Evolutionary conservation across 306 rosid genomes (phyloP).

Genomic region (Phaseolus lunatus): DNA sequence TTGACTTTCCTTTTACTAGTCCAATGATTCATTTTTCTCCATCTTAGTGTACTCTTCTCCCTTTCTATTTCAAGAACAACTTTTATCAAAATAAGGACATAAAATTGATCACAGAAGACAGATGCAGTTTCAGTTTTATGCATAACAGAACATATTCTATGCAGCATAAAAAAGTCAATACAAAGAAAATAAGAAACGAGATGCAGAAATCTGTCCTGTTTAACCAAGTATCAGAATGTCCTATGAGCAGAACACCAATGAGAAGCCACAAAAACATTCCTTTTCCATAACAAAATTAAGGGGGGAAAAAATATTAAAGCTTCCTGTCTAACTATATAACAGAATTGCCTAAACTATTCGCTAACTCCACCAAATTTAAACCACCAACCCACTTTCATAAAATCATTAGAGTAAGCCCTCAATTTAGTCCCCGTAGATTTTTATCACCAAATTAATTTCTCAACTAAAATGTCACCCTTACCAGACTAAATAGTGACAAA

Average conservation of each 20-base stretch:
- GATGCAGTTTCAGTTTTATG: not conserved
- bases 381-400: not conserved
- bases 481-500: not conserved
- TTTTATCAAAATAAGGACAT: not conserved
- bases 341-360: not conserved
- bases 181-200: not conserved
- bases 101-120: not conserved
- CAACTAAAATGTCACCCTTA: not conserved
- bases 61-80: not conserved
- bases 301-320: not conserved
- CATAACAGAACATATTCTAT: not conserved
- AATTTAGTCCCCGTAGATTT: not conserved
- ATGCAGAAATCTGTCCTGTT: no score
- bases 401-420: not conserved
- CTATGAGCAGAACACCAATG: not conserved
- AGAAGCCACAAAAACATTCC: conserved; percentile 4
- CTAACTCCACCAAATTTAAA: not conserved
- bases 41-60: not conserved
- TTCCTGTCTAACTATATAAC: not conserved
- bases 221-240: no score
- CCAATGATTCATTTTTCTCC: not conserved
- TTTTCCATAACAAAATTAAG: not conserved
- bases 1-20: not conserved
- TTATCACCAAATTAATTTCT: no score
- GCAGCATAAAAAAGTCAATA: not conserved